Conservation (phyloP, 179 eudicot genomes). For the Spinacia oleracea region DNA sequence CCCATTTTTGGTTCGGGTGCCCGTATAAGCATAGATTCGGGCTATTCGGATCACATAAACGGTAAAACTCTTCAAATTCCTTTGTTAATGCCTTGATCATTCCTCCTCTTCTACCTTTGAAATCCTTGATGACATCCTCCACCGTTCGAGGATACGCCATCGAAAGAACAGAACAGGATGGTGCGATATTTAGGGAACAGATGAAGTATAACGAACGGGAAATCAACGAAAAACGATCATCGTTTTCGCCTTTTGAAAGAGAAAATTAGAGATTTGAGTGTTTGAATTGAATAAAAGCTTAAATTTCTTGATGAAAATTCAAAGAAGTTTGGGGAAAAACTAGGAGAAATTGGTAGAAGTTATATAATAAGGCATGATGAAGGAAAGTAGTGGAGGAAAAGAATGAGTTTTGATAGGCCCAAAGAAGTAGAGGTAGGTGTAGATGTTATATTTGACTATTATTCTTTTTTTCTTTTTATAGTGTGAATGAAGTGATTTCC, state of each 20-base stretch:
- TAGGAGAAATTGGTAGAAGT: too few relatives aligned
- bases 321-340: background rate
- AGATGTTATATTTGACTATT: background rate
- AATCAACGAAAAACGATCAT: background rate
- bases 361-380: background rate
- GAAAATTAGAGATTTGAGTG: background rate
- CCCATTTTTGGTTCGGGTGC: constrained; percentile 21
- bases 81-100: constrained; percentile 30
- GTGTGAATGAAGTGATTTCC: background rate
- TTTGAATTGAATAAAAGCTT: too few relatives aligned
- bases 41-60: constrained; percentile 23
- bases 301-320: background rate
- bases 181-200: too few relatives aligned
- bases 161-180: too few relatives aligned
- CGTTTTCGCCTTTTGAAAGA: too few relatives aligned
- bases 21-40: constrained; percentile 23
- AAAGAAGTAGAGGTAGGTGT: background rate
- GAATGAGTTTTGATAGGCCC: constrained; percentile 1
- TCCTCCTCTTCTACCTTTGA: constrained; percentile 25
- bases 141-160: constrained; percentile 27
- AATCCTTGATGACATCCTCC: constrained; percentile 25
- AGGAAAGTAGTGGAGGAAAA: background rate
- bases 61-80: constrained; percentile 14
- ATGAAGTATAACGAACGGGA: background rate
- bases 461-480: background rate